Evolutionary conservation across 2,329 filamentous ascomycete species (phyloP), one percentile per base, ranked within the genome.

Genomic region (Cercospora sojina): DNA sequence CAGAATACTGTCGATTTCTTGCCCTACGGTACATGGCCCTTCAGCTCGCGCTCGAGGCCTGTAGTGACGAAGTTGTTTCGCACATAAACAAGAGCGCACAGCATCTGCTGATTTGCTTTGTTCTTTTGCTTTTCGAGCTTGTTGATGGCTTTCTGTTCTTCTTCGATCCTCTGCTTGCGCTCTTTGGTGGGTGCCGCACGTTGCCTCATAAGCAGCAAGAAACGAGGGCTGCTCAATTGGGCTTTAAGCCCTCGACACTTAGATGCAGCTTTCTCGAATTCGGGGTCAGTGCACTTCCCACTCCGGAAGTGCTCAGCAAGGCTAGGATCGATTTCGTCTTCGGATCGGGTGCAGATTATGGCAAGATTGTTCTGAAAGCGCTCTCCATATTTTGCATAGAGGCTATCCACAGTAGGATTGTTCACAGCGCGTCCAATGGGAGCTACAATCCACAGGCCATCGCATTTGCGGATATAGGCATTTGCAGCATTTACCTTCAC

Each of bases 361-460:
- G 59, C 49, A 3, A 69, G 18, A 2, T 62, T 61, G 16, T 43
- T 57, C 5, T 27, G 35, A 41, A 62, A 69, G 5, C 13, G 10
- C 25, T 66, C 16, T 25, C n/a, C 67, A 16, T 67, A 69, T 3
- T 20, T 56, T 0, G 7, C 18, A 9, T 67, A 35, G 1, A 69
- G 31, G 8, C n/a, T 25, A 31, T 66, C 25, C 6, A 70, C 49
- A 8, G 43, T 67, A 3, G 59, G 35, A n/a, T 67, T 58, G 16
- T 59, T 66, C 12, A 59, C 55, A 0, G 62, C 47, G 13, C 70
- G 69, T 16, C 49, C 59, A 3, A 70, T 64, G 0, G 10, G 9
- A 1, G 64, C 62, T 2, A 71, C 64, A 23, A 69, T 61, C 62
- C 65, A 71, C 2, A 71, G 35, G 1, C 20, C 41, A 6, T 72